Conservation (phyloP, 352 stramenopile genomes). For the Phytophthora niederhauseri region DNA sequence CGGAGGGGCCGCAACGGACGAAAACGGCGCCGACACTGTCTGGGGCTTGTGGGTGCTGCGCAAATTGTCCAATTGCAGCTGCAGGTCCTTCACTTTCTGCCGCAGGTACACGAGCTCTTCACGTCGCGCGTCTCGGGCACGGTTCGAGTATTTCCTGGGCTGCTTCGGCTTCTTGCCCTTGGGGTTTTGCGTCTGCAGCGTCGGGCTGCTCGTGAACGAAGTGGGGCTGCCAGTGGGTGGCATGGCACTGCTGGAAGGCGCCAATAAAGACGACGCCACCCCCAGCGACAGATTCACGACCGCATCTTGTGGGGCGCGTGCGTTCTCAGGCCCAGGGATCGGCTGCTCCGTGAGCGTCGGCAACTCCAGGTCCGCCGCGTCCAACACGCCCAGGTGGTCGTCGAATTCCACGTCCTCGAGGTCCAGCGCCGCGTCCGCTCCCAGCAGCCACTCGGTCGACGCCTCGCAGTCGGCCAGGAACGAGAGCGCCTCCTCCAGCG, state of each 20-base stretch:
- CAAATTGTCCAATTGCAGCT: conserved; percentile 38
- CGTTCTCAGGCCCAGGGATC: conserved; percentile 2
- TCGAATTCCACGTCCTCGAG: conserved; percentile 15
- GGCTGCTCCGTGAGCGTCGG: conserved; percentile 30
- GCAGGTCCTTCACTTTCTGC: conserved; percentile 45
- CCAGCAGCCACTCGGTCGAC: conserved; percentile 40
- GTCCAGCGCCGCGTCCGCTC: conserved; percentile 21
- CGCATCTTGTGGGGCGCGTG: not conserved
- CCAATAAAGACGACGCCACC: not conserved
- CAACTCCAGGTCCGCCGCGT: conserved; percentile 27
- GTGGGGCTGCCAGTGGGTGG: conserved; percentile 11
- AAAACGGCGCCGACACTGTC: conserved; percentile 34
- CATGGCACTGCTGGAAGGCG: not conserved
- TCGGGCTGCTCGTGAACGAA: conserved; percentile 14
- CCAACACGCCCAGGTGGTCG: conserved; percentile 1
- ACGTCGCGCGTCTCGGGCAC: conserved; percentile 33
- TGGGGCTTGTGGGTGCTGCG: conserved; percentile 29
- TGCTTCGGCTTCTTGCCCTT: conserved; percentile 29
- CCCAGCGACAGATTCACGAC: not conserved
- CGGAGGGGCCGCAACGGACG: conserved; percentile 30
- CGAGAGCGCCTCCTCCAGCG: conserved; percentile 47
- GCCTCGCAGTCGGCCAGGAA: conserved; percentile 49
- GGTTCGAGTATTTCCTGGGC: conserved; percentile 42
- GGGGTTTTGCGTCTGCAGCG: conserved; percentile 5
- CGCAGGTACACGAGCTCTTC: conserved; percentile 47